Conservation (phyloP, 306 rosid genomes). For the Comarum palustre region DNA sequence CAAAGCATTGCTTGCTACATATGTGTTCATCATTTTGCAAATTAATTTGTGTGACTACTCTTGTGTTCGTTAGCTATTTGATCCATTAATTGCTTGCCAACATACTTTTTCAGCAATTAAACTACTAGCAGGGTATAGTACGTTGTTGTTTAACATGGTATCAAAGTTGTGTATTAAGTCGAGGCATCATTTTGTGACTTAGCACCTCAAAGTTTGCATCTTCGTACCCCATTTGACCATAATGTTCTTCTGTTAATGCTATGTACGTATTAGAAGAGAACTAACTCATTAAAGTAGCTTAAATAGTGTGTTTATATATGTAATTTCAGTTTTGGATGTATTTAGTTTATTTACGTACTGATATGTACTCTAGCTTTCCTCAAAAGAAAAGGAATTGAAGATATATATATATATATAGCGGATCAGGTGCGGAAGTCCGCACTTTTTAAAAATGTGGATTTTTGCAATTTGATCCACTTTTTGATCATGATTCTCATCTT, state of each 20-base stretch:
- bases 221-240: too few relatives aligned
- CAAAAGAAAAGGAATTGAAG: too few relatives aligned
- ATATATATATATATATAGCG: too few relatives aligned
- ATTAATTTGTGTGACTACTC: background rate
- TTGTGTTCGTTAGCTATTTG: constrained; percentile 1
- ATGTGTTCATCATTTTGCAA: background rate
- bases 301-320: background rate
- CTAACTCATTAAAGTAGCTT: background rate
- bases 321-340: background rate
- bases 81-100: background rate
- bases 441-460: too few relatives aligned
- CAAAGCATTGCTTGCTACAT: background rate
- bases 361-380: too few relatives aligned
- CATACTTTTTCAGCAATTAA: background rate
- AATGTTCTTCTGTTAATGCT: too few relatives aligned
- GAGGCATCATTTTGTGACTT: too few relatives aligned
- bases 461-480: too few relatives aligned
- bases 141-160: background rate
- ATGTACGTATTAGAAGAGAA: background rate
- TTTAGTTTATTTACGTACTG: background rate
- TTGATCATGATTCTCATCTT: too few relatives aligned
- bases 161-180: background rate
- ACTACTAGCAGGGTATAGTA: too few relatives aligned
- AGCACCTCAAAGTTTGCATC: background rate
- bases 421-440: too few relatives aligned